phyloP scores from a whole-genome alignment of 345 rosid genomes.

The Eucalyptus tenuipes region DNA sequence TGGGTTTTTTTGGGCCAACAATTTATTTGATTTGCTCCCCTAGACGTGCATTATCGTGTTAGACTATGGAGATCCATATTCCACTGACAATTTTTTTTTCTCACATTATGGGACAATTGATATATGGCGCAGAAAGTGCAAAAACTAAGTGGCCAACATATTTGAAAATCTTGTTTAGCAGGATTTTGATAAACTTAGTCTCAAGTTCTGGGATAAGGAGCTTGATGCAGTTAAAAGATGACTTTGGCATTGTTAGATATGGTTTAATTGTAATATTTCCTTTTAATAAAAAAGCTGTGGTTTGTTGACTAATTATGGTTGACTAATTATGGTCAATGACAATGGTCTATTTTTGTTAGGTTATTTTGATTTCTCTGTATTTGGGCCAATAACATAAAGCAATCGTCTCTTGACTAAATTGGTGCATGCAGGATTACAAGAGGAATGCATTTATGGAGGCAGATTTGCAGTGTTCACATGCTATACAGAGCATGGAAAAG shows the following conservation, averaged over 20 bases:
- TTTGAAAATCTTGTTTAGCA: background rate
- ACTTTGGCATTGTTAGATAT: background rate
- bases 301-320: background rate
- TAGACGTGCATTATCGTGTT: background rate
- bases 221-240: background rate
- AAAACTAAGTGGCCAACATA: background rate
- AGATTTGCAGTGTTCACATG: slow-evolving; percentile 57
- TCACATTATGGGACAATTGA: background rate
- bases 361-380: background rate
- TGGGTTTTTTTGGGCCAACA: background rate
- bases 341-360: background rate
- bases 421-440: slow-evolving; percentile 57
- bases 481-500: slow-evolving; percentile 84
- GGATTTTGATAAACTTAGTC: background rate
- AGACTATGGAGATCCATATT: background rate
- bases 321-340: background rate
- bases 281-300: background rate
- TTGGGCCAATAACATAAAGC: background rate
- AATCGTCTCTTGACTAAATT: background rate
- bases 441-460: slow-evolving; percentile 85
- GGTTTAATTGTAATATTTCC: background rate
- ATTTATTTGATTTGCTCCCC: background rate
- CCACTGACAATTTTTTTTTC: background rate
- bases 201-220: background rate
- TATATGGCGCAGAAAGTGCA: background rate